Conservation (phyloP, 139 green algal genomes). For the Limnomonas spitsbergensis region DNA sequence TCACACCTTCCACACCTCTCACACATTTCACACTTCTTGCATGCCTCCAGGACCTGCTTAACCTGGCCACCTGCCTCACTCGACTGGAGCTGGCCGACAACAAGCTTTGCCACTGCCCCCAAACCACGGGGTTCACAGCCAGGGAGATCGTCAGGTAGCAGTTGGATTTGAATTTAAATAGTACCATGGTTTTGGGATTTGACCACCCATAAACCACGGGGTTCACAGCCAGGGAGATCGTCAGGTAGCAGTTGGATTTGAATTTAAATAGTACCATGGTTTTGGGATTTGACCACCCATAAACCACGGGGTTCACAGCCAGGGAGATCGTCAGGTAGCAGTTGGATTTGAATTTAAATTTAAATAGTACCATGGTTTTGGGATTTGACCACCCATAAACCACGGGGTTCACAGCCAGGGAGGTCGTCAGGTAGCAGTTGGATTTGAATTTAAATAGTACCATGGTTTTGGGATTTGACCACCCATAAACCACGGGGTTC, state of each 20-base stretch:
- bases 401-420: background rate
- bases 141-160: background rate
- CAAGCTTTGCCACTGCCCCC: background rate
- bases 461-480: too few relatives aligned
- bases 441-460: too few relatives aligned
- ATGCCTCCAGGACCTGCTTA: background rate
- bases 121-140: conserved; percentile 5
- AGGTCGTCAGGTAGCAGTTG: too few relatives aligned
- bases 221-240: background rate
- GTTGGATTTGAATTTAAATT: too few relatives aligned
- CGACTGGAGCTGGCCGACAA: conserved; percentile 1
- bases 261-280: too few relatives aligned
- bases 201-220: background rate
- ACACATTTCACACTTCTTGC: too few relatives aligned
- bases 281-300: too few relatives aligned
- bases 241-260: too few relatives aligned
- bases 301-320: background rate
- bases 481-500: background rate
- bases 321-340: too few relatives aligned
- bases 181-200: too few relatives aligned
- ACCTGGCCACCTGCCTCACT: background rate
- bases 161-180: too few relatives aligned
- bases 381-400: background rate
- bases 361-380: too few relatives aligned
- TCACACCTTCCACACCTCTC: background rate